Base-by-base conservation (phyloP, 2,329 filamentous ascomycete species). In the Pseudogymnoascus verrucosus region DNA sequence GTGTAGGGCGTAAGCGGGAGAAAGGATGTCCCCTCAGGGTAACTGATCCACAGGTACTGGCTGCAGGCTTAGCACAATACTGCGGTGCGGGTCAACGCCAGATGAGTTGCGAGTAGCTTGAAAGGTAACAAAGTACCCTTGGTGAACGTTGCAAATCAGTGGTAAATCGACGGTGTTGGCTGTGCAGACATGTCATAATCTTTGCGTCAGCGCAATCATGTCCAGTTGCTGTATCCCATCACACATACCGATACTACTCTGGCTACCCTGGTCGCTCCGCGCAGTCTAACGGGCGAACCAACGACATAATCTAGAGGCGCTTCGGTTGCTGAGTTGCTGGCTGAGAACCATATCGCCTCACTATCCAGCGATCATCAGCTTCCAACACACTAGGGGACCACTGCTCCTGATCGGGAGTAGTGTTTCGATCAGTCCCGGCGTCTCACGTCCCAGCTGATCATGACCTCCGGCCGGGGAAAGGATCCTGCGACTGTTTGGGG, bases 361-460 rank as follows among this genome's bases (percentile, higher is more conserved):
- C 47, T 28, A 54, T 31, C 26, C 3, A 34, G n/a, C 47, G 47
- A 57, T 57, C 47, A 34, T 31, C 47, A 57, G 47, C 26, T 19
- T 34, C 47, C 26, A 57, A 57, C n/a, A 23, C 47, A 19, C 47
- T 57, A 57, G 26, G 47, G 47, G 47, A 23, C 47, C 26, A 54
- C n/a, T 19, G 26, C n/a, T 31, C 26, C 47, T 57, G 26, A 31
- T 57, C n/a, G 26, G 47, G 47, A 19, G 47, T 57, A 57, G 47
- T 34, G 47, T 34, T 57, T 57, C 26, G 26, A 57, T 57, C 26
- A 57, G 26, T 57, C 47, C 47, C 47, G 5, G 47, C 47, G 26
- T 57, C 47, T 57, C 47, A 57, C n/a, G 47, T 57, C 47, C 47
- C 47, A 57, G 51, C 28, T 57, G 51, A 57, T 57, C 26, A 57